Evolutionary conservation across 192 early-diverging fungal species (phyloP).

Genomic region (Diversispora epigaea): DNA sequence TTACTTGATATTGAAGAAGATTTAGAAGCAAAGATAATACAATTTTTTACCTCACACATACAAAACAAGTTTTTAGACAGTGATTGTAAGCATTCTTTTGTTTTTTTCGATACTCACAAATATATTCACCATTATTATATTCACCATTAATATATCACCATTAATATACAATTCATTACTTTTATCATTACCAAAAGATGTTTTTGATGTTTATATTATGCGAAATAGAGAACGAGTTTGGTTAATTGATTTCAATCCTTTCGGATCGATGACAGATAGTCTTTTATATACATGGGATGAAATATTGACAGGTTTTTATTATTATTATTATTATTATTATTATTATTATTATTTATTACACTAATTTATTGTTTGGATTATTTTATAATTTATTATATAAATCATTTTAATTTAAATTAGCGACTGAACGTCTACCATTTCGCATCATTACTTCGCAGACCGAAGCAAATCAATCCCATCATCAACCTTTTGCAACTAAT

Average conservation of each 20-base stretch:
- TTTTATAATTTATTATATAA: conserved; percentile 8
- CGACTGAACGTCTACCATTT: conserved; percentile 41
- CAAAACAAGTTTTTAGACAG: conserved; percentile 60
- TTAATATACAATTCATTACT: neutral
- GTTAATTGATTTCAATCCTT: conserved; percentile 93
- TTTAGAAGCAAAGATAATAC: conserved; percentile 54
- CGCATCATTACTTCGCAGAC: conserved; percentile 44
- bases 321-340: neutral
- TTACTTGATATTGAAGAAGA: conserved; percentile 60
- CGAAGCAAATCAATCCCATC: conserved; percentile 43
- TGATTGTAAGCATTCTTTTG: conserved; percentile 63
- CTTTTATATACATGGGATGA: conserved; percentile 85
- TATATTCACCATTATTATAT: no score
- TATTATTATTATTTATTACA: neutral
- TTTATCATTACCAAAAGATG: conserved; percentile 48
- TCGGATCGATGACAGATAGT: conserved; percentile 73
- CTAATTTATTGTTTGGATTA: neutral
- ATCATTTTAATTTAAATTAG: conserved; percentile 25
- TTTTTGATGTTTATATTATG: conserved; percentile 88
- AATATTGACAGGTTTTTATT: conserved; percentile 46
- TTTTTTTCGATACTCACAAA: no score
- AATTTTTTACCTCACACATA: conserved; percentile 70
- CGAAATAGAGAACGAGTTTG: conserved; percentile 60
- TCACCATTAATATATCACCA: no score
- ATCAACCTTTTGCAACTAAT: conserved; percentile 57